These are phyloP conservation scores for Mycena haematopus DNA, from an alignment of 768 basidiomycete genomes.

Conservation along the genomic window DNA sequence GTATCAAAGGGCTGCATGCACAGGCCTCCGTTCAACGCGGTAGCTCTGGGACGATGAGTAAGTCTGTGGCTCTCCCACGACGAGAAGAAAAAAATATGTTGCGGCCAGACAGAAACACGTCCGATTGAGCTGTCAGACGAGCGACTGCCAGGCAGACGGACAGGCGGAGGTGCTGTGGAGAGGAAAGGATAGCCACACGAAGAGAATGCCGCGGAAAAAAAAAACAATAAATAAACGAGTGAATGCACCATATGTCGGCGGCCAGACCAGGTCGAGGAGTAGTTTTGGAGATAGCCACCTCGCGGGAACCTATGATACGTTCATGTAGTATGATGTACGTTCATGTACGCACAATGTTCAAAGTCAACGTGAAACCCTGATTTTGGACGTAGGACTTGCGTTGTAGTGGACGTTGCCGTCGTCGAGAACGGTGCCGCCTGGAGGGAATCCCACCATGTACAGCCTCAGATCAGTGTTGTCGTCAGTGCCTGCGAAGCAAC, in stretches of 20 bases:
- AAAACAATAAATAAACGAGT: not conserved
- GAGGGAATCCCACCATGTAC: not conserved
- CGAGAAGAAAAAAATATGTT: not conserved
- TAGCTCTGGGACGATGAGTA: not conserved
- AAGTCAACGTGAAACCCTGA: constrained; percentile 15
- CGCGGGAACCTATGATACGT: constrained; percentile 8
- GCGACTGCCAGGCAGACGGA: not conserved
- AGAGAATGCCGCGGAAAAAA: not conserved
- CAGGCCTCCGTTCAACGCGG: not conserved
- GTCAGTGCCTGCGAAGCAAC: not conserved
- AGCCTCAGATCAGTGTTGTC: constrained; percentile 8
- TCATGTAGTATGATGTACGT: too few species aligned
- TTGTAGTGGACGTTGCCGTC: not conserved
- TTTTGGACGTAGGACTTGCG: not conserved
- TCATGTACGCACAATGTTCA: not conserved
- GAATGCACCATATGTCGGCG: constrained; percentile 1
- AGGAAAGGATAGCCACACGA: not conserved
- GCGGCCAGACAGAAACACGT: not conserved
- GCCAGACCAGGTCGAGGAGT: not conserved
- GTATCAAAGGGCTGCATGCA: not conserved
- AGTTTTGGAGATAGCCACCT: not conserved
- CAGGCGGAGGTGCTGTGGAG: not conserved
- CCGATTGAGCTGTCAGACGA: not conserved
- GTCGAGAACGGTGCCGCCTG: not conserved
- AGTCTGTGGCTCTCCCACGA: not conserved